Base-by-base conservation (phyloP, 169 alveolate species). In the Perkinsus marinus region DNA sequence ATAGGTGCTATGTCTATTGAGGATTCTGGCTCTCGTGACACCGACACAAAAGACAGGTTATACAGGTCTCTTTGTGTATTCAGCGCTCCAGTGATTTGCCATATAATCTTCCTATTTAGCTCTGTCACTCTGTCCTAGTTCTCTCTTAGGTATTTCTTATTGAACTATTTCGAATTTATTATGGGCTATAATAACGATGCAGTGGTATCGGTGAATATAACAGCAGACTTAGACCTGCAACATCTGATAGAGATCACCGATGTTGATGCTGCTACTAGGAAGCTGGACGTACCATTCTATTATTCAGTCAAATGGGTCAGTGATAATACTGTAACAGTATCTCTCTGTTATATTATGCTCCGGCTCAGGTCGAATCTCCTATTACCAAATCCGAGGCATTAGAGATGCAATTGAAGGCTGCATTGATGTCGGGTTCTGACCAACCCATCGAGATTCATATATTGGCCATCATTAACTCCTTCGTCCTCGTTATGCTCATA, bases 401-500 rank as follows among this genome's bases (percentile, higher is more conserved):
- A 22, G 39, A 30, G 68, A 36, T 39, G 68, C 39, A 41, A 22
- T 16, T 41, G 39, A 41, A 30, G 68, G 68, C 69, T 3, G 91
- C 91, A 30, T 22, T 37, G 16, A 43, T 39, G 68, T 26, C 39
- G 39, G 79, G 79, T 16, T 13, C 79, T 57, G 22, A 26, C 36
- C 43, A 68, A 39, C 39, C 68, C 0, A 46, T 91, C 68, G 93
- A 91, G 37, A 89, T 91, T 0, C 93, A 91, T 68, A 43, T 90
- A 91, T 68, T 91, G 22, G 91, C 91, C 30, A 69, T 91, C 22
- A 36, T 89, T 34, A 91, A 91, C 90, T 91, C 93, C 57, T 89
- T 91, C 90, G 91, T 91, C 91, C 57, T 91, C 43, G 38, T 89
- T 47, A 30, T 89, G 91, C 57, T 89, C 38, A 89, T 89, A 22